phyloP scores from a whole-genome alignment of 2,329 filamentous ascomycete species.

The Trichophyton equinum region DNA sequence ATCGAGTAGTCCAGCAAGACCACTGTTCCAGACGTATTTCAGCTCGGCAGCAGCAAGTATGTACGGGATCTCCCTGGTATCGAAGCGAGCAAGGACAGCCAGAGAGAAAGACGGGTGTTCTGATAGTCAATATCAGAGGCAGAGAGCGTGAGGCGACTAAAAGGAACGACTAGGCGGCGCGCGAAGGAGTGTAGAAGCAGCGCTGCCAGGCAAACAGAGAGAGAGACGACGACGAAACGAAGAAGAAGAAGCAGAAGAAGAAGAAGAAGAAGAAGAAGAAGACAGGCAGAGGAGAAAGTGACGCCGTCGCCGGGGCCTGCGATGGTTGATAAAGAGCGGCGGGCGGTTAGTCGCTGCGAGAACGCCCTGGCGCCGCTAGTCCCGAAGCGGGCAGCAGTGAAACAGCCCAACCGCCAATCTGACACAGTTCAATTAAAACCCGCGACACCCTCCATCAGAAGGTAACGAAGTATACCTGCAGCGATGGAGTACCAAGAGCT shows the following conservation, averaged over 20 bases:
- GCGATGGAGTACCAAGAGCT: no score
- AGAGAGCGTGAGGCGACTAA: neutral
- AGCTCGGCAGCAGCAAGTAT: neutral
- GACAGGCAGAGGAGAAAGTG: neutral
- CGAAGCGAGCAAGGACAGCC: conserved; percentile 1
- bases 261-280: neutral
- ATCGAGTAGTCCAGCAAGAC: neutral
- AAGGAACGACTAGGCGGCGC: conserved; percentile 5
- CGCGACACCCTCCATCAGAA: neutral
- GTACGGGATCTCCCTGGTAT: neutral
- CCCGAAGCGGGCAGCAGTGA: neutral
- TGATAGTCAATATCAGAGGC: conserved; percentile 5
- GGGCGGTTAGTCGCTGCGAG: no score
- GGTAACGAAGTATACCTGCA: no score
- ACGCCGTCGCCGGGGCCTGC: no score
- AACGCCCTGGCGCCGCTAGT: neutral
- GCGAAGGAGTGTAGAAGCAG: conserved; percentile 3
- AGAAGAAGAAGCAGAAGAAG: conserved; percentile 1
- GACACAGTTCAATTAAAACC: neutral
- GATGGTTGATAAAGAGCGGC: no score
- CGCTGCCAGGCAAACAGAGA: neutral
- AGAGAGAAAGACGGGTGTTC: neutral
- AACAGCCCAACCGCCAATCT: neutral
- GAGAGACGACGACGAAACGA: neutral
- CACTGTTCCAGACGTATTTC: neutral